Evolutionary conservation across 139 green algal genomes (phyloP).

Genomic region (Chlorella sorokiniana): DNA sequence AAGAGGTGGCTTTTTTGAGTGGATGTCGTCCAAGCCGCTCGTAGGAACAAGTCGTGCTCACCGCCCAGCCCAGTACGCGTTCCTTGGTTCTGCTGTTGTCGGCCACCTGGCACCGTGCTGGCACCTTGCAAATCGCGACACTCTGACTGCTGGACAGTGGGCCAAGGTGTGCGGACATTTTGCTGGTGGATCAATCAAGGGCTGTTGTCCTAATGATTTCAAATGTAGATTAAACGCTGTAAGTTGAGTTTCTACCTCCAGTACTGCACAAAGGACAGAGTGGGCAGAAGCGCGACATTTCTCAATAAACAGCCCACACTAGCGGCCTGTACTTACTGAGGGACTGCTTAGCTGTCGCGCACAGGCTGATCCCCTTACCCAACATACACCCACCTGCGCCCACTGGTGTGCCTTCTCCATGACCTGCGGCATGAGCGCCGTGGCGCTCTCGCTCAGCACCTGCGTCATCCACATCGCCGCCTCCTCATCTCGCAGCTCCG

Average conservation of each 20-base stretch:
- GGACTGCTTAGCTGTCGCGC: too few relatives aligned
- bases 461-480: conserved; percentile 89
- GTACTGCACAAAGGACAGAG: background rate
- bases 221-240: background rate
- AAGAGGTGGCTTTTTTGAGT: too few relatives aligned
- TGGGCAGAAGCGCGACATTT: background rate
- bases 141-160: too few relatives aligned
- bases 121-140: too few relatives aligned
- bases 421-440: conserved; percentile 90
- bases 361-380: background rate
- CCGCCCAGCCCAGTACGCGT: too few relatives aligned
- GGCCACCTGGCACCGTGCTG: too few relatives aligned
- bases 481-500: conserved; percentile 90
- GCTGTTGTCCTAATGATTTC: background rate
- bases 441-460: conserved; percentile 88
- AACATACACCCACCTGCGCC: conserved; percentile 75
- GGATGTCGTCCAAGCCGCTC: too few relatives aligned
- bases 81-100: too few relatives aligned
- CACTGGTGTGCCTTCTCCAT: conserved; percentile 92
- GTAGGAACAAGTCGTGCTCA: too few relatives aligned
- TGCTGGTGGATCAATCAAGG: too few relatives aligned
- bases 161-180: too few relatives aligned
- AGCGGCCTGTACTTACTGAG: too few relatives aligned
- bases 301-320: background rate
- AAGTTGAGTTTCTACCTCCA: background rate